Evolutionary conservation across 257 asterid species (phyloP).

Genomic region (Gentiana dahurica): DNA sequence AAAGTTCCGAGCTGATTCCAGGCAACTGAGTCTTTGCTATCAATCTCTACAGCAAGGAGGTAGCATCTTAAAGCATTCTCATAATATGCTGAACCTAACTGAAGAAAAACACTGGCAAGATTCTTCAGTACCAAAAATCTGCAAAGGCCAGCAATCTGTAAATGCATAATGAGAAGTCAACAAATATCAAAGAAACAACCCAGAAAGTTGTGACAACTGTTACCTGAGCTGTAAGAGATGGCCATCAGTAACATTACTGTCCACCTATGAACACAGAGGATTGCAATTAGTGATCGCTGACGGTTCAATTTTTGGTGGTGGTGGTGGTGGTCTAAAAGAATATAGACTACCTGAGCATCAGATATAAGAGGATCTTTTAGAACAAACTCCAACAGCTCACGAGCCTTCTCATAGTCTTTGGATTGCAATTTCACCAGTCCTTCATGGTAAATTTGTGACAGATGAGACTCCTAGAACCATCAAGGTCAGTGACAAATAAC

Average conservation of each 20-base stretch:
- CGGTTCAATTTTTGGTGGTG: conserved; percentile 8
- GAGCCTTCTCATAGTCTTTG: conserved; percentile 78
- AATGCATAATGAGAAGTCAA: neutral
- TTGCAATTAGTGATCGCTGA: conserved; percentile 7
- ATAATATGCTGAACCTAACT: conserved; percentile 55
- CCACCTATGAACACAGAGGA: conserved; percentile 44
- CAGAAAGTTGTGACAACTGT: conserved; percentile 8
- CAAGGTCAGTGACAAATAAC: conserved; percentile 10
- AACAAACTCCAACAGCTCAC: conserved; percentile 65
- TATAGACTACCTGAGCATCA: conserved; percentile 54
- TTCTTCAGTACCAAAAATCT: conserved; percentile 91
- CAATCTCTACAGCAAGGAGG: conserved; percentile 97
- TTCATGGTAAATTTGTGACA: conserved; percentile 84
- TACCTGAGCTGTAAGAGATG: conserved; percentile 97
- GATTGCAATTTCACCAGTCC: conserved; percentile 81
- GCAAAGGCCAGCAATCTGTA: conserved; percentile 22
- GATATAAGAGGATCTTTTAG: conserved; percentile 78
- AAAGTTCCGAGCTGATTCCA: conserved; percentile 97
- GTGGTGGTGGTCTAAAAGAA: conserved; percentile 6
- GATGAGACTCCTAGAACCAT: conserved; percentile 66
- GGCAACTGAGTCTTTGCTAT: conserved; percentile 76
- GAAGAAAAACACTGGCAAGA: conserved; percentile 80
- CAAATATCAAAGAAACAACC: neutral
- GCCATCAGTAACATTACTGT: conserved; percentile 58
- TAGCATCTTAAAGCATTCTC: conserved; percentile 86